These are phyloP conservation scores for Echinosophora koreensis DNA, from an alignment of 306 rosid genomes.

Conservation along the genomic window DNA sequence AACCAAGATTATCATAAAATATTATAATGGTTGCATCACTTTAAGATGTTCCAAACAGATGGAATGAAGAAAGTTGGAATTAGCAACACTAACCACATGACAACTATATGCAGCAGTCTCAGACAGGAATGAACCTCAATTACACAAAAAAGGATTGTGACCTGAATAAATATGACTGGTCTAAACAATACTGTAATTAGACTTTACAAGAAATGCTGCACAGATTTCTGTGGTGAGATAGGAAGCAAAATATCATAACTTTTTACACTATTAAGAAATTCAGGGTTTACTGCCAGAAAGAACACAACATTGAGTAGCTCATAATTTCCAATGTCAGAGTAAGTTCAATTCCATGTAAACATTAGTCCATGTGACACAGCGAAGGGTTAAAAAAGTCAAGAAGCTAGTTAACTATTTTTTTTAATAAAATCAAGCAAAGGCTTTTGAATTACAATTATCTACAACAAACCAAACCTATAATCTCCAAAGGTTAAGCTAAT, in stretches of 20 bases:
- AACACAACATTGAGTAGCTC: constrained; percentile 28
- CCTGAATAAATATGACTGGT: constrained; percentile 4
- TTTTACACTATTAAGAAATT: not conserved
- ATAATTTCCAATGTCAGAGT: constrained; percentile 23
- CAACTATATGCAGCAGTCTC: not conserved
- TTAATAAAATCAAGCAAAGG: constrained; percentile 21
- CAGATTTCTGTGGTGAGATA: constrained; percentile 6
- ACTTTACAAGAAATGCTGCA: not conserved
- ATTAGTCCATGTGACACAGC: constrained; percentile 6
- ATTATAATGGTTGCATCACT: not conserved
- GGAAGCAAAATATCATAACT: not conserved
- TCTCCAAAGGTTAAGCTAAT: not conserved
- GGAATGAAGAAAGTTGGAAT: not conserved
- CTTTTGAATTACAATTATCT: constrained; percentile 23
- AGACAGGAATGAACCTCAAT: constrained; percentile 2
- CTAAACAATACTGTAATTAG: constrained; percentile 18
- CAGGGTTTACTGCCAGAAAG: constrained; percentile 25
- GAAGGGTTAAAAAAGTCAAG: constrained; percentile 27
- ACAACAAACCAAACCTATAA: constrained; percentile 32
- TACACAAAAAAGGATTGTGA: not conserved
- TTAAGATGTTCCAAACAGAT: not conserved
- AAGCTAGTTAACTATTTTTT: constrained; percentile 4
- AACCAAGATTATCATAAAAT: not conserved
- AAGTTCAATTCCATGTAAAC: constrained; percentile 26
- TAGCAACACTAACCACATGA: not conserved